Evolutionary conservation across 495 filamentous ascomycete genomes (phyloP).

Genomic region (Lasiosphaeria hispida): DNA sequence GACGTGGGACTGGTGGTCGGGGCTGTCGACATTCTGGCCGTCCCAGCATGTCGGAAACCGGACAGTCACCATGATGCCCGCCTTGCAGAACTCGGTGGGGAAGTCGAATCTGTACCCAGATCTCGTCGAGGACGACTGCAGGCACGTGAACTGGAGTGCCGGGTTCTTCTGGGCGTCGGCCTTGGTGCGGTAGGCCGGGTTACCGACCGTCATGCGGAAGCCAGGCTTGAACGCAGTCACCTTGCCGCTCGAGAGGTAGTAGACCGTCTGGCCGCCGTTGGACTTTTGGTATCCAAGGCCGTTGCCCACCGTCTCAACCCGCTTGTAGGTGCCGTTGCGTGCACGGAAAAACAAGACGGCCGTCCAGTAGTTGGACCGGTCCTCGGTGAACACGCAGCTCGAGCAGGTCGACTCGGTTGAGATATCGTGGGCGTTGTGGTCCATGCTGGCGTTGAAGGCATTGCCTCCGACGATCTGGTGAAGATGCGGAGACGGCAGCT

Average conservation of each 20-base stretch:
- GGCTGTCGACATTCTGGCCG: conserved; percentile 27
- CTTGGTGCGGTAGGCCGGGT: conserved; percentile 41
- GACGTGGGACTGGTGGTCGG: conserved; percentile 41
- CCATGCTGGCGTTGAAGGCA: conserved; percentile 33
- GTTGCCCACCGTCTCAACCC: conserved; percentile 29
- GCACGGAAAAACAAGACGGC: conserved; percentile 38
- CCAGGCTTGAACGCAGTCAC: conserved; percentile 48
- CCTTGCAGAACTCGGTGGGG: conserved; percentile 32
- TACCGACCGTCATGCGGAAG: conserved; percentile 71
- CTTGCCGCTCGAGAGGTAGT: conserved; percentile 37
- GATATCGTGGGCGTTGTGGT: conserved; percentile 20
- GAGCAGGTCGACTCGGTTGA: conserved; percentile 30
- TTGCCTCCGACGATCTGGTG: conserved; percentile 31
- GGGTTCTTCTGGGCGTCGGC: conserved; percentile 31
- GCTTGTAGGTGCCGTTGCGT: conserved; percentile 38
- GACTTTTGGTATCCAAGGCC: conserved; percentile 11
- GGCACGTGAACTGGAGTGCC: conserved; percentile 37
- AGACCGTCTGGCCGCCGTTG: conserved; percentile 40
- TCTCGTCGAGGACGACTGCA: conserved; percentile 25
- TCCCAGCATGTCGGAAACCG: conserved; percentile 31
- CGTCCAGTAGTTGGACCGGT: conserved; percentile 45
- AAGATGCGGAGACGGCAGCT: conserved; percentile 17
- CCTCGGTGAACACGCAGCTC: conserved; percentile 30
- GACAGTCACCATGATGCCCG: conserved; percentile 39
- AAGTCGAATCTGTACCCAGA: conserved; percentile 27